Base-by-base conservation (phyloP, 2,329 filamentous ascomycete genomes). In the Aureobasidium sp. region DNA sequence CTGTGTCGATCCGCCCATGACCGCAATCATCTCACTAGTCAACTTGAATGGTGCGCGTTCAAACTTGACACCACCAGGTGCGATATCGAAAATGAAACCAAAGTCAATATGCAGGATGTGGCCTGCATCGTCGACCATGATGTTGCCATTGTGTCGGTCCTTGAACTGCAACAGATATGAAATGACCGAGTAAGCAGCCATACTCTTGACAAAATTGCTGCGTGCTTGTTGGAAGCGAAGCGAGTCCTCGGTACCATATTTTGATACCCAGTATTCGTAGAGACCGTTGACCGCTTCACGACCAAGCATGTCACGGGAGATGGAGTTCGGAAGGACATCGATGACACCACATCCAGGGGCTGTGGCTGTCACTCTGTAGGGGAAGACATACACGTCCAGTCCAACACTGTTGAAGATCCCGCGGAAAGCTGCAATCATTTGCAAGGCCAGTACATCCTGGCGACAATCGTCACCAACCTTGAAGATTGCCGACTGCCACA, bases 401-500 rank as follows among this genome's bases (percentile, higher is more conserved):
- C 95, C 95, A 44, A 97, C 90, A 66, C 85, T 88, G 73, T 96
- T 89, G 81, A 97, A 99, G 69, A 99, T 99, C 65, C 92, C 92
- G 29, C 94, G 87, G 81, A 99, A 99, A 1, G 92, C 91, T 0
- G 94, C 88, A 72, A 99, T 97, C 88, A 99, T 95, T 75, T 99
- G 94, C 64, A 99, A 79, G 2, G 94, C 94, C 63, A 99, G 81
- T 58, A 99, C 89, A 69, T 99, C 95, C 76, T 99, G 94, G 55
- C 94, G 88, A 73, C 94, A 97, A 74, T 99, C 94, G 72, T 99
- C 94, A 64, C 94, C 94, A 53, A 99, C 95, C 74, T 99, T 99
- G 85, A 99, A 99, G 71, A 99, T 99, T 61, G 93, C 94, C 2
- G 91, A 96, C 74, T 99, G 94, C 95, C 94, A 97, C n/a, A 93